A percentile compares a stretch with the other conserved stretches of the same genome.
These are phyloP conservation scores for Colletotrichum sp. DNA, from an alignment of 2,329 filamentous ascomycete species.

Conservation along the genomic window DNA sequence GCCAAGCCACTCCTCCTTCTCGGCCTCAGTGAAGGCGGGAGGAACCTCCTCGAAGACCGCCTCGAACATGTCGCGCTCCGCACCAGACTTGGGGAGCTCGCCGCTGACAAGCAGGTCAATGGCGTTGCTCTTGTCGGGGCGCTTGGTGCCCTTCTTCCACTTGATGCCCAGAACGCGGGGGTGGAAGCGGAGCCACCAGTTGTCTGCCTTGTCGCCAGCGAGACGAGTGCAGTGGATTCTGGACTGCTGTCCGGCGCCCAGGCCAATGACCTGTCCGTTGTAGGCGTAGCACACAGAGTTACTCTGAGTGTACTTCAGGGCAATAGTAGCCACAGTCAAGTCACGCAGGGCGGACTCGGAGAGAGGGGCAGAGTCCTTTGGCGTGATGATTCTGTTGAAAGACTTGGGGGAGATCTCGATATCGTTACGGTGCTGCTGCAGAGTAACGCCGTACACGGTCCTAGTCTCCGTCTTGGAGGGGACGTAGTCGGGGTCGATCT, in stretches of 20 bases:
- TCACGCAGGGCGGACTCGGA: slow-evolving; percentile 86
- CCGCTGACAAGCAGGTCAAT: slow-evolving; percentile 95
- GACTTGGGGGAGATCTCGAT: slow-evolving; percentile 83
- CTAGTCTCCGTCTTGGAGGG: slow-evolving; percentile 83
- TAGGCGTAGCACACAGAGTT: slow-evolving; percentile 98
- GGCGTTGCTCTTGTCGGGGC: slow-evolving; percentile 96
- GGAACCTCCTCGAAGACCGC: slow-evolving; percentile 90
- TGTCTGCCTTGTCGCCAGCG: slow-evolving; percentile 97
- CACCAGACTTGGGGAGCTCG: slow-evolving; percentile 80
- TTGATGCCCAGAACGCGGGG: slow-evolving; percentile 84
- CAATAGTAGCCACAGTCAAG: slow-evolving; percentile 93
- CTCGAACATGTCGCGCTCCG: slow-evolving; percentile 88
- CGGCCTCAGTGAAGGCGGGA: slow-evolving; percentile 78
- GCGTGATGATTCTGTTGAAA: slow-evolving; percentile 85
- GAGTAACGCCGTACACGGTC: slow-evolving; percentile 87
- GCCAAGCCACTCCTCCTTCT: slow-evolving; percentile 84
- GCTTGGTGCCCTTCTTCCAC: slow-evolving; percentile 98
- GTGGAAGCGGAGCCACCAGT: slow-evolving; percentile 99
- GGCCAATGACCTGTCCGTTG: slow-evolving; percentile 90
- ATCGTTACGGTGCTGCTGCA: slow-evolving; percentile 93
- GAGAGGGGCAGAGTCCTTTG: slow-evolving; percentile 76
- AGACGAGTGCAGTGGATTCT: slow-evolving; percentile 98
- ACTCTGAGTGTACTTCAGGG: slow-evolving; percentile 97
- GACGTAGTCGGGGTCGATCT: slow-evolving; percentile 89
- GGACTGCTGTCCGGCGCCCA: slow-evolving; percentile 96